Base-by-base conservation (phyloP, 164 flowering plant genomes). In the Vitis rotundifolia region DNA sequence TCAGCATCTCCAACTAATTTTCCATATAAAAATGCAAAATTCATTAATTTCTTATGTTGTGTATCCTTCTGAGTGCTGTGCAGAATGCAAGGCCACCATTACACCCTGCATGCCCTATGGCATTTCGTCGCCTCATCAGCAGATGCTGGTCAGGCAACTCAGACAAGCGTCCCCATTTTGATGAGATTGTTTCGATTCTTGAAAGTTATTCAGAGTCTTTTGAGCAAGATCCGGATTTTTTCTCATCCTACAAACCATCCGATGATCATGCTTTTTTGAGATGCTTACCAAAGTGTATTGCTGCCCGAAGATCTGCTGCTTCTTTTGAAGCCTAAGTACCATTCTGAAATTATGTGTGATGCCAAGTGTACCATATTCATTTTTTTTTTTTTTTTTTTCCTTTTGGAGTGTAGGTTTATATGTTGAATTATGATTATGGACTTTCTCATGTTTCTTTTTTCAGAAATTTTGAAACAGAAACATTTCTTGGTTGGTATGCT, bases 71-170 rank as follows among this genome's bases (percentile, higher is more conserved):
- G 59, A 1, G 3, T 53, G 66, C 71, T 53, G 11, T 77, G 88
- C 94, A 94, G 98, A 92, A 94, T 79, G 95, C 92, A 28, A 86
- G 98, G 71, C 98, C 98, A 19, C 91, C 95, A 49, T 69, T 94
- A 72, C 94, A 92, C 4, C 13, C 88, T 11, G 52, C 73, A 29
- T 89, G 95, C 63, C 97, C 97, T 0, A 0, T 55, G 63, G 94
- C 91, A 65, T 77, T 92, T 49, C 74, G 86, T 66, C 82, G 75
- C 63, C 92, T 94, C 70, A 89, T 92, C 75, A 82, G 63, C 61
- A 81, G 87, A 58, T 92, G 98, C 80, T 94, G 98, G 97, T 79
- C 97, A n/a, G 85, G 82, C 66, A 88, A 87, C 78, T 97, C 97
- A 13, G 81, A 84, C 28, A 89, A 76, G 55, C 69, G 98, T n/a